Evolutionary conservation across 345 rosid species (phyloP).

Genomic region (Eutrema yunnanense): DNA sequence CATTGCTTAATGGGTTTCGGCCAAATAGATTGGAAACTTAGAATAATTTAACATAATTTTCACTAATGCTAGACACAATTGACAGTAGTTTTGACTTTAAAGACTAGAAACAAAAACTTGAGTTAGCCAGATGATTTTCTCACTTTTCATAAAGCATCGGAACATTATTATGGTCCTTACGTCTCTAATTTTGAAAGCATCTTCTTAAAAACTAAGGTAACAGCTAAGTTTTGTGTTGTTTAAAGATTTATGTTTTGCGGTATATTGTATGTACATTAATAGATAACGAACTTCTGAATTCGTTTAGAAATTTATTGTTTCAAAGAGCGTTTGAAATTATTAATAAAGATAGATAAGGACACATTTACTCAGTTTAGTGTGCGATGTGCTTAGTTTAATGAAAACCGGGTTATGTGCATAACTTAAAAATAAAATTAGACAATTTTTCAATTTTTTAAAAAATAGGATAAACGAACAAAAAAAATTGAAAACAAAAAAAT

Average conservation of each 20-base stretch:
- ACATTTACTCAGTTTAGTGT: no score
- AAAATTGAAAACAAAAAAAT: no score
- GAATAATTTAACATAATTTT: not conserved
- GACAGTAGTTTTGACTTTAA: conserved; percentile 24
- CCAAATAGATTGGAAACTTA: not conserved
- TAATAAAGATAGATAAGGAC: no score
- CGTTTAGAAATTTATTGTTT: not conserved
- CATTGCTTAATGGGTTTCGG: conserved; percentile 1
- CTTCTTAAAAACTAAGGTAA: not conserved
- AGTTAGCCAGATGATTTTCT: conserved; percentile 25
- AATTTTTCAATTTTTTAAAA: no score
- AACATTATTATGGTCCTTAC: conserved; percentile 7
- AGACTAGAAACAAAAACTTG: conserved; percentile 24
- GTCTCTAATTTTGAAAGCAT: not conserved
- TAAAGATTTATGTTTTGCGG: not conserved
- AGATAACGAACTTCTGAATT: not conserved
- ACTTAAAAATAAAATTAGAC: no score
- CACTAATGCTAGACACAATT: conserved; percentile 13
- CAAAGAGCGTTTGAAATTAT: not conserved
- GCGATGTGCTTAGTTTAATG: no score
- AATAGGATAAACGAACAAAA: no score
- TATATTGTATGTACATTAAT: not conserved
- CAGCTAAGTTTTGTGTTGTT: not conserved
- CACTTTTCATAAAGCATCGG: conserved; percentile 18
- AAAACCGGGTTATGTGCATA: no score